Evolutionary conservation across 305 asterid genomes (phyloP).

Genomic region (Stenogyne calaminthoides): DNA sequence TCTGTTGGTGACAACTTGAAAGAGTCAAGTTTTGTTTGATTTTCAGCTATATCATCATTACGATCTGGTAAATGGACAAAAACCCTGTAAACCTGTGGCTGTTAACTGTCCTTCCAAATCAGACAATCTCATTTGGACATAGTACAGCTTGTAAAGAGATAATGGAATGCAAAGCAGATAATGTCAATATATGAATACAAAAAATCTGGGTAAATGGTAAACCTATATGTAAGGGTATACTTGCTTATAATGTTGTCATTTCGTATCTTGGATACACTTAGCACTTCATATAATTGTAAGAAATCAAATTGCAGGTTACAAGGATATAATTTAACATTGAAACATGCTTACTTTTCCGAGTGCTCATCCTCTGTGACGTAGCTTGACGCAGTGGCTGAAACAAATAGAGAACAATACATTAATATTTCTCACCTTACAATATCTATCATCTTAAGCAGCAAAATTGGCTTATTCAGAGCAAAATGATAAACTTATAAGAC

Average conservation of each 20-base stretch:
- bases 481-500: conserved; percentile 25
- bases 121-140: neutral
- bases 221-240: conserved; percentile 15
- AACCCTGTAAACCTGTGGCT: conserved; percentile 47
- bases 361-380: conserved; percentile 43
- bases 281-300: conserved; percentile 8
- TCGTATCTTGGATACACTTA: conserved; percentile 18
- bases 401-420: conserved; percentile 33
- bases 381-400: conserved; percentile 56
- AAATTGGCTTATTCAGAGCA: conserved; percentile 24
- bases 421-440: conserved; percentile 26
- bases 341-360: conserved; percentile 58
- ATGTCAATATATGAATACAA: conserved; percentile 4
- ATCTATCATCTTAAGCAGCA: conserved; percentile 26
- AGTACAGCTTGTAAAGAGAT: conserved; percentile 22
- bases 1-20: conserved; percentile 33
- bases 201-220: conserved; percentile 9
- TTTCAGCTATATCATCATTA: conserved; percentile 37
- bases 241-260: conserved; percentile 18
- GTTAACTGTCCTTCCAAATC: conserved; percentile 25
- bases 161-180: conserved; percentile 24
- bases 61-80: conserved; percentile 34
- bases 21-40: conserved; percentile 39
- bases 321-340: conserved; percentile 19
- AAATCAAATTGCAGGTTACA: conserved; percentile 5